Evolutionary conservation across 371 early-diverging fungal species (phyloP).

Genomic region (Zychaea mexicana): DNA sequence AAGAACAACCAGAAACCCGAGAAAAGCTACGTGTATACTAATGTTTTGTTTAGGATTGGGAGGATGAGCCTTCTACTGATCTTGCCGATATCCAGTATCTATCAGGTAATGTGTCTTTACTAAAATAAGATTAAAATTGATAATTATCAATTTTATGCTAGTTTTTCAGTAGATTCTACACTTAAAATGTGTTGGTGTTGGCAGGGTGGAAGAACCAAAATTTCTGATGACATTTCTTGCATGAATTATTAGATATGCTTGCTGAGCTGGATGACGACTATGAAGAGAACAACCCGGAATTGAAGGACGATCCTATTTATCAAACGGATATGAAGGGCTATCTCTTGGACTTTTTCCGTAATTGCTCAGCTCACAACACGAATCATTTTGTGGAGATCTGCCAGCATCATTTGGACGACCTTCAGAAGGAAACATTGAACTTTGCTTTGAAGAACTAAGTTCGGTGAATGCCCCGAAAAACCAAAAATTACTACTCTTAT

Average conservation of each 20-base stretch:
- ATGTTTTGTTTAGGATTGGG: not conserved
- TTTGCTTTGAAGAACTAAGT: conserved; percentile 10
- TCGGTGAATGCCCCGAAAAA: not conserved
- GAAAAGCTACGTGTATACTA: not conserved
- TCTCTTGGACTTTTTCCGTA: conserved; percentile 72
- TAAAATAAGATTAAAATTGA: too few species aligned
- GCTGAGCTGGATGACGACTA: conserved; percentile 62
- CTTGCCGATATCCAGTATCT: not conserved
- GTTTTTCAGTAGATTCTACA: too few species aligned
- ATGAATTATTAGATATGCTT: conserved; percentile 39
- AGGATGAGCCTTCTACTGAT: not conserved
- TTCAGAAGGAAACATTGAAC: conserved; percentile 30
- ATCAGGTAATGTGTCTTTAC: too few species aligned
- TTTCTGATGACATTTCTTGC: too few species aligned
- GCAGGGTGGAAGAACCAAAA: too few species aligned
- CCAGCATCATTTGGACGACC: conserved; percentile 37
- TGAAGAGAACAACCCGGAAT: conserved; percentile 75
- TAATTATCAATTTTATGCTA: too few species aligned
- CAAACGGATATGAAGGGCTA: conserved; percentile 73
- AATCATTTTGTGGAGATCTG: conserved; percentile 56
- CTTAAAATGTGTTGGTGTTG: too few species aligned
- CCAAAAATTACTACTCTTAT: not conserved
- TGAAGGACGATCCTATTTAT: conserved; percentile 73
- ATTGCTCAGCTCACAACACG: conserved; percentile 61
- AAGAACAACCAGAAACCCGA: conserved; percentile 17